Base-by-base conservation (phyloP, 1,284 basidiomycete genomes). In the Malassezia obtusa region DNA sequence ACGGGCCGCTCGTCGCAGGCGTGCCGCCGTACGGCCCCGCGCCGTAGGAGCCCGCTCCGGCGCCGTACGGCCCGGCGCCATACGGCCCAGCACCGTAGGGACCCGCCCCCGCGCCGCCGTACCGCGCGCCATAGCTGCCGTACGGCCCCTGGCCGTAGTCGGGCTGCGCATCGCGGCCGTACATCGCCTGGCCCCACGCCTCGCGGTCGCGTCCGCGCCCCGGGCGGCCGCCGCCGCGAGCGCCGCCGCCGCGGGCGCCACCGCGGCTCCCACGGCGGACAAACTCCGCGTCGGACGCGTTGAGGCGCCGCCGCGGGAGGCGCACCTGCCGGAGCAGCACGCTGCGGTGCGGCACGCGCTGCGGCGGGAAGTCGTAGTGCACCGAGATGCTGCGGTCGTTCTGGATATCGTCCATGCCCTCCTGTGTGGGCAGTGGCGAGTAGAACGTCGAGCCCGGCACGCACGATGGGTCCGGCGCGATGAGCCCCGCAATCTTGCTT, bases 361-460 rank as follows among this genome's bases (percentile, higher is more conserved):
- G 90, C 65, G 83, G 81, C 0, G 94, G 91, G 79, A 91, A 95
- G 73, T 83, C 84, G 77, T 90, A 98, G 19, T 84, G 76, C 0
- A 84, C 89, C 0, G 88, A 90, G 10, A 98, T 78, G 10, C 90
- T 87, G 33, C 82, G 80, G 75, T 98, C 90, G 69, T 86, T 84
- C 62, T 80, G 80, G 58, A 99, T 85, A 75, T 98, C 89, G 2
- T 81, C 80, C 56, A 67, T 57, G 10, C 59, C 47, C 43, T 59
- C 51, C 35, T 60, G 58, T 2, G 59, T 59, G 0, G 73, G 64
- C 21, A 89, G 75, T 1, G 90, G 91, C 28, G 83, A 84, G 66
- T 85, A 83, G 74, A 87, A 91, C 0, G 87, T 91, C 14, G 90
- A 86, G 39, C 88, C 87, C 3, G 94, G 94, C 6, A 98, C 82